Conservation (phyloP, 1,139 yeast species). For the Scheffersomyces cryptocercus region DNA sequence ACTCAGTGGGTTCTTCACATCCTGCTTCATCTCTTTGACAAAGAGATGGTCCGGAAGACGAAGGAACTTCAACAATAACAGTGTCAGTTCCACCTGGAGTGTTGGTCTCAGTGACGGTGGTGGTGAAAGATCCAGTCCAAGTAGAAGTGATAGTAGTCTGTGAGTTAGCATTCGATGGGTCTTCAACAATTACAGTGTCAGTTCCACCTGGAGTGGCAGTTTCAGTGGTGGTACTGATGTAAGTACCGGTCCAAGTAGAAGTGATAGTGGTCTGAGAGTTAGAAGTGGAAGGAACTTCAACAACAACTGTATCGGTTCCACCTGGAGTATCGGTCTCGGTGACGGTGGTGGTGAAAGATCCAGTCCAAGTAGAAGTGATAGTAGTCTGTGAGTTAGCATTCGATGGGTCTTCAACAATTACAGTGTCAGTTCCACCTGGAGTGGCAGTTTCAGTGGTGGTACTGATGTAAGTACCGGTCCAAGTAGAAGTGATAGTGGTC, state of each 20-base stretch:
- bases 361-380: slow-evolving; percentile 10
- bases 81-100: slow-evolving; percentile 8
- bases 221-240: slow-evolving; percentile 4
- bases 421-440: slow-evolving; percentile 5
- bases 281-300: slow-evolving; percentile 8
- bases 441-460: slow-evolving; percentile 4
- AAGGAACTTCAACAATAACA: slow-evolving; percentile 6
- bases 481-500: slow-evolving; percentile 7
- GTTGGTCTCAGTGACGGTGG: slow-evolving; percentile 5
- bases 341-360: slow-evolving; percentile 4
- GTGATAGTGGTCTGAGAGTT: slow-evolving; percentile 8
- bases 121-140: slow-evolving; percentile 11
- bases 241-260: slow-evolving; percentile 9
- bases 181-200: slow-evolving; percentile 12
- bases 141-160: slow-evolving; percentile 7
- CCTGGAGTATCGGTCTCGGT: slow-evolving; percentile 8
- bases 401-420: slow-evolving; percentile 1
- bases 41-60: slow-evolving; percentile 10
- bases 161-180: slow-evolving; percentile 8
- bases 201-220: slow-evolving; percentile 8
- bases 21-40: not conserved
- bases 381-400: slow-evolving; percentile 10
- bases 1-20: slow-evolving; percentile 9
- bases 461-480: slow-evolving; percentile 7
- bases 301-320: slow-evolving; percentile 7